Evolutionary conservation across 73 alveolate genomes (phyloP).

Genomic region (Halteria grandinella): DNA sequence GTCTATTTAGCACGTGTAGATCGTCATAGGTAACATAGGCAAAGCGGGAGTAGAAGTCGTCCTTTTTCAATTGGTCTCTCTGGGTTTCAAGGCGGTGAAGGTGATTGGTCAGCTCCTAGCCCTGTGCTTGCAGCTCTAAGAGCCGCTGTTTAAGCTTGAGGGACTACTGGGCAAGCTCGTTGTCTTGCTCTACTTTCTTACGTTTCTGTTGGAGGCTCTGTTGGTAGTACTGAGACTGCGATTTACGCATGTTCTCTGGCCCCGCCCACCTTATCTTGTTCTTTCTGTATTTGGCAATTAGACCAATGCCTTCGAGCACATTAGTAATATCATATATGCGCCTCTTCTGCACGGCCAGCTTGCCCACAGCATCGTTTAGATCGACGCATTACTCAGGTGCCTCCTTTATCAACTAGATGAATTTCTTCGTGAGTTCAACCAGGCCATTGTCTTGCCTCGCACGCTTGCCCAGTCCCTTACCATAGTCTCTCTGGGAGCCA

Average conservation of each 20-base stretch:
- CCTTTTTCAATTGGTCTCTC: slow-evolving; percentile 44
- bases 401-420: slow-evolving; percentile 68
- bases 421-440: slow-evolving; percentile 85
- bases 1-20: neutral
- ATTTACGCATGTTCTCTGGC: slow-evolving; percentile 37
- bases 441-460: slow-evolving; percentile 86
- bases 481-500: too few species aligned
- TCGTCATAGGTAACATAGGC: slow-evolving; percentile 72
- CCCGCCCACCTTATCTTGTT: slow-evolving; percentile 87
- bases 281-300: slow-evolving; percentile 81
- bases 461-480: slow-evolving; percentile 45
- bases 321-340: slow-evolving; percentile 91
- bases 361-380: slow-evolving; percentile 82
- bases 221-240: neutral
- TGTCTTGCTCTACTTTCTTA: neutral
- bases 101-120: slow-evolving; percentile 32
- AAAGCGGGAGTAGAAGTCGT: slow-evolving; percentile 44
- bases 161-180: neutral
- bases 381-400: slow-evolving; percentile 75
- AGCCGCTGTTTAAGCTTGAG: slow-evolving; percentile 19
- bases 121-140: slow-evolving; percentile 34
- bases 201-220: neutral
- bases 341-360: slow-evolving; percentile 84
- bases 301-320: slow-evolving; percentile 93
- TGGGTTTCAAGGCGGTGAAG: neutral